Evolutionary conservation across 2,329 filamentous ascomycete genomes (phyloP), one percentile per base, ranked within the genome.

Genomic region (Sclerotinia subarctica): DNA sequence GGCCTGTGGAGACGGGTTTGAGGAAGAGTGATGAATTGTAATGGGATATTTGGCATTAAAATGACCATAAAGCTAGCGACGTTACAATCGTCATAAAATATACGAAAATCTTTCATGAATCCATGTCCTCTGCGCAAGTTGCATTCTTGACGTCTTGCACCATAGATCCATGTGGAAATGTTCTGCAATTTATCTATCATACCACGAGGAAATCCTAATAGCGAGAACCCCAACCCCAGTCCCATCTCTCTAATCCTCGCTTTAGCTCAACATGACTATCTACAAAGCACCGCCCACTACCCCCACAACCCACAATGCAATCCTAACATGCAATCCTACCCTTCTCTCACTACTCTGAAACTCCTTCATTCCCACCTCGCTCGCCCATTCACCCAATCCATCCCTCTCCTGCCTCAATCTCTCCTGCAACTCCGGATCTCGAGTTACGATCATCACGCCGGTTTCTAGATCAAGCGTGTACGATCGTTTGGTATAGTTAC

Each of bases 251-350:
- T 62, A 47, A 6, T n/a, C 21, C 6, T 47, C 8, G 15, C 17
- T 46, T 21, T 21, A 46, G 44, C 44, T 15, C 38, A 42, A 15
- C 62, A 52, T 64, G 44, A 29, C 15, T 42, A 26, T 47, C 77
- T 81, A 97, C 77, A 98, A 81, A n/a, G 93, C 93, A 19, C 94
- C 94, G 0, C 94, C 94, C 10, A 97, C 85, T 46, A 92, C 82
- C 74, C 88, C 86, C 6, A 97, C 94, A 79, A 97, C 90, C 93
- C 92, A 96, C 93, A 98, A 97, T 4, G 93, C 92, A 70, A 96
- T 79, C 69, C 92, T 83, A 51, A 99, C 95, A 78, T 93, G 89
- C 76, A 96, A 82, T 0, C 93, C 88, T 0, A 98, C 95, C 68
- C 92, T 88, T 70, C 95, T 85, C 77, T 99, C 95, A 7, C 87